These are phyloP conservation scores for Lipomyces sp. DNA, from an alignment of 805 yeast genomes.

Conservation along the genomic window DNA sequence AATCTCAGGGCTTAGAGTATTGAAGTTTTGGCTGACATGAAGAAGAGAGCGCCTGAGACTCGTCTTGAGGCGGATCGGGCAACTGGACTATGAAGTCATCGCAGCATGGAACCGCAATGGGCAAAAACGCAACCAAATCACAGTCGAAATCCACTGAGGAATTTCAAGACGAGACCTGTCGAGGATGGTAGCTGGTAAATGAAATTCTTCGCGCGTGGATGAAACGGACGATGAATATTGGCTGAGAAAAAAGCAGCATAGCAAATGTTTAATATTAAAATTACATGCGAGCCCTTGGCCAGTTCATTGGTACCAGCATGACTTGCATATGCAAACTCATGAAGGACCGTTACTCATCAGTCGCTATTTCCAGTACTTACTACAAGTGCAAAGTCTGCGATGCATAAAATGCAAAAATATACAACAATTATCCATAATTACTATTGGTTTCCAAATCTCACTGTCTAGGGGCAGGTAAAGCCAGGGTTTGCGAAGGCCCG, in stretches of 20 bases:
- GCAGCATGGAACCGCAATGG: no score
- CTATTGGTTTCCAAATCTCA: neutral
- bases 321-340: neutral
- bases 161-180: neutral
- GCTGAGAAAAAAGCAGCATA: neutral
- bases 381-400: neutral
- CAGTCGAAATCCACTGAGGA: neutral
- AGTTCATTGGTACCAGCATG: neutral
- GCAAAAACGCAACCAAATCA: no score
- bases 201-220: conserved; percentile 15
- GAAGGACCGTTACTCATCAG: neutral
- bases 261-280: neutral
- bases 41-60: no score
- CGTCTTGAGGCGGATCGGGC: no score
- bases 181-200: conserved; percentile 14
- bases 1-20: no score
- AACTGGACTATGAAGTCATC: no score
- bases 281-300: neutral
- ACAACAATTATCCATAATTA: neutral
- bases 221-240: conserved; percentile 11
- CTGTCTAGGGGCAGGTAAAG: conserved; percentile 24
- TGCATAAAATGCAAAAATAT: neutral
- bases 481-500: conserved; percentile 24
- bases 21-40: no score
- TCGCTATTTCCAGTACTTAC: neutral